Conservation (phyloP, 2,329 filamentous ascomycete species). For the Endothia cerciana region DNA sequence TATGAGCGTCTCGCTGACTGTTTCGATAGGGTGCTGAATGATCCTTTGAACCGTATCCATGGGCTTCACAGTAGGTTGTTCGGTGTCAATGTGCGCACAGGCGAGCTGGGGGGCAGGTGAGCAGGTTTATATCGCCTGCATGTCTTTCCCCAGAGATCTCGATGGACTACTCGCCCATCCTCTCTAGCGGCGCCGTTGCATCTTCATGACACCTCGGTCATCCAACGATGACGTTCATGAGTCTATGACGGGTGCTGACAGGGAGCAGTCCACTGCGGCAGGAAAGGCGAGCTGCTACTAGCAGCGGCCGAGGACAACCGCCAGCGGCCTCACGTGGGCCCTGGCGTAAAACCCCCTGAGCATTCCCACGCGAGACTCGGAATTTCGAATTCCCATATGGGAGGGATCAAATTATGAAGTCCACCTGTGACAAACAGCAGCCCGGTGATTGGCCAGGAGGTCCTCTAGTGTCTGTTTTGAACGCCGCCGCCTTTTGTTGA, state of each 20-base stretch:
- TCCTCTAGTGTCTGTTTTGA: constrained; percentile 7
- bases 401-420: not conserved
- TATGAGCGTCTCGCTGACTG: constrained; percentile 17
- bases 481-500: not conserved
- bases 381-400: constrained; percentile 12
- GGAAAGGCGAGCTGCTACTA: not conserved
- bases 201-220: not conserved
- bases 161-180: not conserved
- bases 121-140: not conserved
- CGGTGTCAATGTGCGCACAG: too few species aligned
- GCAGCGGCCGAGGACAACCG: not conserved
- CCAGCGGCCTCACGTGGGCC: not conserved
- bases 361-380: not conserved
- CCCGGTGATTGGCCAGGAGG: constrained; percentile 7
- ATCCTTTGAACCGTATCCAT: constrained; percentile 16
- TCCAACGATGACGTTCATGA: constrained; percentile 13
- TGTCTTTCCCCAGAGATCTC: not conserved
- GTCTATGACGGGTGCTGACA: constrained; percentile 16
- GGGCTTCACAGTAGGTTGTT: too few species aligned
- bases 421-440: constrained; percentile 2
- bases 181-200: not conserved
- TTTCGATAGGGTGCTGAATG: constrained; percentile 17
- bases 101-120: too few species aligned
- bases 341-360: not conserved
- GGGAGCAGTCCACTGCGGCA: not conserved